A percentile compares a stretch with the other conserved stretches of the same genome.
Conservation (phyloP, 805 yeast genomes). For the Candida ortonii region DNA sequence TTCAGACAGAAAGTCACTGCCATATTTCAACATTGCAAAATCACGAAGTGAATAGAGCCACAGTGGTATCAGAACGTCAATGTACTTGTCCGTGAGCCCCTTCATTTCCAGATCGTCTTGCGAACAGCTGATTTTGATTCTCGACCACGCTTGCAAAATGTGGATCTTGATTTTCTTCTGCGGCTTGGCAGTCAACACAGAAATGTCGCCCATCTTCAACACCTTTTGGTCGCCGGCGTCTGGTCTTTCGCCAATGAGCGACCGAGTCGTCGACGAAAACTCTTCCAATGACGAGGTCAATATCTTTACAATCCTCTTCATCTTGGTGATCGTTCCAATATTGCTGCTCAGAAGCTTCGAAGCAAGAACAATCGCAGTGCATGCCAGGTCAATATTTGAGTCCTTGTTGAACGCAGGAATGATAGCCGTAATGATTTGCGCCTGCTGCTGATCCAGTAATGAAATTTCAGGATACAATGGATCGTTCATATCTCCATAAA, state of each 20-base stretch:
- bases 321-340: conserved; percentile 46
- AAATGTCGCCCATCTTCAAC: conserved; percentile 56
- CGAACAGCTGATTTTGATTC: conserved; percentile 39
- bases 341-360: conserved; percentile 72
- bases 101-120: conserved; percentile 44
- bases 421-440: conserved; percentile 86
- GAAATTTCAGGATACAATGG: conserved; percentile 70
- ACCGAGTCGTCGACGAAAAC: conserved; percentile 32
- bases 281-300: conserved; percentile 67
- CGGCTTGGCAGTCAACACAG: conserved; percentile 41
- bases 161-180: conserved; percentile 56
- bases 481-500: conserved; percentile 62
- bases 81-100: conserved; percentile 52
- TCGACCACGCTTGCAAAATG: conserved; percentile 73
- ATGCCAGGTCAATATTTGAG: conserved; percentile 69
- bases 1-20: conserved; percentile 28
- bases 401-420: conserved; percentile 79
- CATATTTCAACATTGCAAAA: conserved; percentile 63
- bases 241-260: conserved; percentile 20
- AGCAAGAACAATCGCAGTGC: conserved; percentile 72
- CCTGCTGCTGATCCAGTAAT: conserved; percentile 87
- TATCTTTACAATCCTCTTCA: conserved; percentile 58
- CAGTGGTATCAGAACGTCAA: conserved; percentile 60
- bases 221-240: conserved; percentile 28
- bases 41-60: conserved; percentile 81